Evolutionary conservation across 148 eudicot species (phyloP).

Genomic region (Bassia scoparia): DNA sequence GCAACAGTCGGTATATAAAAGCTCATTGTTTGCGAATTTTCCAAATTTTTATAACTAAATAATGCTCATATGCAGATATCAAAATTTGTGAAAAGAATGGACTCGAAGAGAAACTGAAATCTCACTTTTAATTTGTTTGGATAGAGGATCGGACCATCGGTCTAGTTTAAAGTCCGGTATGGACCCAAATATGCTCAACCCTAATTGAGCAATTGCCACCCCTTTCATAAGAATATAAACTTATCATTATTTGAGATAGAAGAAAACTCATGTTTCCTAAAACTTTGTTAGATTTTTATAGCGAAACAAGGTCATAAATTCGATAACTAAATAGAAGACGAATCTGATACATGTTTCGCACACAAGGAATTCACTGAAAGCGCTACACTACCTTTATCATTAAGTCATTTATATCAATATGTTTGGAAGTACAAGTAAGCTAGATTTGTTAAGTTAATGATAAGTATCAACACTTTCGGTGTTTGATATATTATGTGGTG

Average conservation of each 20-base stretch:
- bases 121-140: too few species aligned
- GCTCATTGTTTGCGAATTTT: too few species aligned
- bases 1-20: too few species aligned
- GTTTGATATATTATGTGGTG: background rate
- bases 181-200: too few species aligned
- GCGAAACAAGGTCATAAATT: background rate
- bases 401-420: too few species aligned
- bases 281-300: background rate
- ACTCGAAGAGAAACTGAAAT: too few species aligned
- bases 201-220: too few species aligned
- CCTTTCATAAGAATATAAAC: background rate
- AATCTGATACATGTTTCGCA: background rate
- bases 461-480: background rate
- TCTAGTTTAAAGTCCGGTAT: too few species aligned
- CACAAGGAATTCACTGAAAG: background rate
- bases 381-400: background rate
- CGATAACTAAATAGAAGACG: background rate
- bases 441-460: background rate
- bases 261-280: background rate
- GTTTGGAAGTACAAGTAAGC: background rate
- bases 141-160: too few species aligned
- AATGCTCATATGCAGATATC: too few species aligned
- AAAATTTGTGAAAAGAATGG: too few species aligned
- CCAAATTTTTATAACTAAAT: too few species aligned
- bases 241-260: background rate